Percentiles rank a stretch among this genome's conserved stretches.
phyloP scores from a whole-genome alignment of 768 basidiomycete genomes.

The Boletus vinaceobasis region DNA sequence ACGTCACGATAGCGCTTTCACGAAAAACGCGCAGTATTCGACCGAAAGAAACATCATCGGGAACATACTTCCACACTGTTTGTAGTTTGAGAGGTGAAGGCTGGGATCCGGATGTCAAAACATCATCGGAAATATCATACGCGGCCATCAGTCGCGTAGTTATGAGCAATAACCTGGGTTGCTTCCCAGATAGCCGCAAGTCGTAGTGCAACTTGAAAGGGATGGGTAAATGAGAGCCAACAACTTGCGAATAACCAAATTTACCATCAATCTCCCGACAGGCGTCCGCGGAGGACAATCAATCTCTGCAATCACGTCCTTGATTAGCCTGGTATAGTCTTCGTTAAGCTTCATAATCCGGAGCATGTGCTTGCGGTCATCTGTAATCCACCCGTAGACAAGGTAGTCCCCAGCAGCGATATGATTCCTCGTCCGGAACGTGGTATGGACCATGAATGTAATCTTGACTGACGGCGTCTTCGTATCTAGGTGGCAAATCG shows the following conservation, averaged over 20 bases:
- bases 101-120: constrained; percentile 8
- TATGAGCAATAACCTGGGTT: constrained; percentile 22
- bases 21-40: constrained; percentile 27
- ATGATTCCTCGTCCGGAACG: constrained; percentile 24
- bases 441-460: constrained; percentile 24
- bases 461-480: constrained; percentile 25
- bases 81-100: constrained; percentile 9
- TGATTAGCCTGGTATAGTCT: constrained; percentile 21
- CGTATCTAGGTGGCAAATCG: constrained; percentile 27
- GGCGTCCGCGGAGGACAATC: constrained; percentile 27
- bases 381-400: constrained; percentile 30
- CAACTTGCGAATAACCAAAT: neutral
- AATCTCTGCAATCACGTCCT: constrained; percentile 24
- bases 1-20: constrained; percentile 24
- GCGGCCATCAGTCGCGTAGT: constrained; percentile 29
- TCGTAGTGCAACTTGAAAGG: constrained; percentile 27
- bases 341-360: constrained; percentile 29
- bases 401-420: constrained; percentile 23
- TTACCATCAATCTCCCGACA: constrained; percentile 27
- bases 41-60: constrained; percentile 25
- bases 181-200: constrained; percentile 25
- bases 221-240: neutral
- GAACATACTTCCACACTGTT: constrained; percentile 18
- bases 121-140: constrained; percentile 24
- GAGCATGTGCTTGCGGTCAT: constrained; percentile 26